Conservation (phyloP, 2,329 filamentous ascomycete genomes). For the Nigrospora oryzae region DNA sequence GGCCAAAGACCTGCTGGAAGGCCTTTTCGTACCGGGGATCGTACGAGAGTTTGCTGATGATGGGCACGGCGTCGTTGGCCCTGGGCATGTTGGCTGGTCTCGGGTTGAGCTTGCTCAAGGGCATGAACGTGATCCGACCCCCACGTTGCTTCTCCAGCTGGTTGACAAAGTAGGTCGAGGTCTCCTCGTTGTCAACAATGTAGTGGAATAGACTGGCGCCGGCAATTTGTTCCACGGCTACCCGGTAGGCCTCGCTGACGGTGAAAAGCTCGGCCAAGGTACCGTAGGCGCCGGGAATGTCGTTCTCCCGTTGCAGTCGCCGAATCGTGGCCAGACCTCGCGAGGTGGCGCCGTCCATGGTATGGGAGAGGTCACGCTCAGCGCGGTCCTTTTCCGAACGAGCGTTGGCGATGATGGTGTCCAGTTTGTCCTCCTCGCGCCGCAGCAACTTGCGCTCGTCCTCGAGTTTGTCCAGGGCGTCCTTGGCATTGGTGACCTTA, state of each 20-base stretch:
- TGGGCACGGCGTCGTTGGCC: constrained; percentile 77
- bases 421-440: constrained; percentile 81
- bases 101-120: constrained; percentile 70
- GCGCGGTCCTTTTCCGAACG: constrained; percentile 69
- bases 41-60: constrained; percentile 78
- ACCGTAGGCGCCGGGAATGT: constrained; percentile 82
- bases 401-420: constrained; percentile 67
- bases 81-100: constrained; percentile 70
- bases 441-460: constrained; percentile 84
- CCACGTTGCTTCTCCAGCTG: constrained; percentile 70
- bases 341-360: constrained; percentile 85
- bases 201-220: constrained; percentile 93
- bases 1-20: constrained; percentile 92
- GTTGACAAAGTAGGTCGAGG: constrained; percentile 73
- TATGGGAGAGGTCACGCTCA: constrained; percentile 68
- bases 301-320: constrained; percentile 68
- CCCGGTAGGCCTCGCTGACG: constrained; percentile 74
- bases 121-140: constrained; percentile 91
- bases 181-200: constrained; percentile 85
- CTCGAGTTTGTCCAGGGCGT: constrained; percentile 67
- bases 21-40: constrained; percentile 72
- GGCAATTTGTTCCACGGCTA: constrained; percentile 87
- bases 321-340: constrained; percentile 82
- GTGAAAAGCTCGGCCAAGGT: constrained; percentile 89
- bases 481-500: constrained; percentile 68